Evolutionary conservation across 768 basidiomycete genomes (phyloP), one percentile per base, ranked within the genome.

Genomic region (Tulasnella sp.): DNA sequence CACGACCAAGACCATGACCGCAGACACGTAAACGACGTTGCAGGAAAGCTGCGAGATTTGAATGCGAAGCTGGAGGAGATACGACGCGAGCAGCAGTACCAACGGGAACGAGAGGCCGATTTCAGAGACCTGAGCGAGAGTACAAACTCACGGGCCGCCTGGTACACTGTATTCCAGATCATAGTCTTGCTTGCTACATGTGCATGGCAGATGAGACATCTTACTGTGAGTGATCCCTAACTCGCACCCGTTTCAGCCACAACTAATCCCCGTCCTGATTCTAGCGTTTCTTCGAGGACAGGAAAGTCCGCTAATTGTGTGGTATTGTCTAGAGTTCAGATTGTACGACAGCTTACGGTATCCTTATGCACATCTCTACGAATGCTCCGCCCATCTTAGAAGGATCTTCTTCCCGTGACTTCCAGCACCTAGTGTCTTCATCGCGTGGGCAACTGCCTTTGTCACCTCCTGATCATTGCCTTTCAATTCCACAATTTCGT

Each of bases 61-160:
- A 99, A 98, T 81, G 86, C 88, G 77, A 96, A 94, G 80, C 84
- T 99, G 65, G 92, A 92, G 79, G 94, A 96, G 77, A 90, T 98
- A 71, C 85, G 94, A 62, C 84, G 94, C 32, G 97, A 98, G 81
- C 97, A 99, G 81, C 92, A 95, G 80, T 99, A 98, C 79, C 96
- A 98, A 83, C 86, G 97, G 52, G 96, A 99, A 81, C 84, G 97
- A 75, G 97, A 99, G 81, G 84, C 91, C 12, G 90, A 92, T 76
- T 99, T 91, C 79, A 83, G 97, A 42, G 83, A 94, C 80, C 80
- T 98, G 75, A 95, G 92, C 76, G 97, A 99, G 81, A 80, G 81
- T 17, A 96, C 94, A 42, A 99, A 99, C 81, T 82, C 89, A n/a
- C 83, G 89, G 73, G 95, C 97, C 1, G 91, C 98, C 62, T 98